A percentile compares a stretch with the other conserved stretches of the same genome.
Evolutionary conservation across 352 stramenopile species (phyloP).

Genomic region (Phytophthora constricta): DNA sequence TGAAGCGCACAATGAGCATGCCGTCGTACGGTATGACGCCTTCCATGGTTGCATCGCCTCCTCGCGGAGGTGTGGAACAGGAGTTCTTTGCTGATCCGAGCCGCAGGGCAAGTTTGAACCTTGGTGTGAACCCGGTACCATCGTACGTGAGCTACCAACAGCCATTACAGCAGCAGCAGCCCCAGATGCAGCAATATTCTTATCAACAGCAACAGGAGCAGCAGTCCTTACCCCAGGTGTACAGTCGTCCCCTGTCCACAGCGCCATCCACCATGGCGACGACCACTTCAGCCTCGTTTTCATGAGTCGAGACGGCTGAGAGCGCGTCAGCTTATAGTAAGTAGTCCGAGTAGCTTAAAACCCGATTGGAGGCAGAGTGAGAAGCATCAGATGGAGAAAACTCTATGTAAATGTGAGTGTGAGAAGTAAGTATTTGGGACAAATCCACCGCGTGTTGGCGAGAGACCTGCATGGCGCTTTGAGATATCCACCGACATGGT

Average conservation of each 20-base stretch:
- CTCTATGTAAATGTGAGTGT: constrained; percentile 46
- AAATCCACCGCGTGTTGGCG: too few relatives aligned
- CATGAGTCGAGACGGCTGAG: constrained; percentile 19
- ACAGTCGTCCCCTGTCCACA: constrained; percentile 36
- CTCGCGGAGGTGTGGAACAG: constrained; percentile 24
- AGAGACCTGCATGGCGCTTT: too few relatives aligned
- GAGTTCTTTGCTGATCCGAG: constrained; percentile 36
- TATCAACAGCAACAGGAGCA: constrained; percentile 33
- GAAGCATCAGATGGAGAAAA: constrained; percentile 32
- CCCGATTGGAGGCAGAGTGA: constrained; percentile 10
- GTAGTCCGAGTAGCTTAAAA: constrained; percentile 45
- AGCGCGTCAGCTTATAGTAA: constrained; percentile 36
- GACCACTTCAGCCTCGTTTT: constrained; percentile 39
- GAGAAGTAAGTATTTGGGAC: neutral
- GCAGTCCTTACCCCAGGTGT: constrained; percentile 23
- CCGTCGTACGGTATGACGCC: constrained; percentile 38
- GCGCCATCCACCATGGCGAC: constrained; percentile 25
- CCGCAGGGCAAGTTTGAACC: constrained; percentile 32
- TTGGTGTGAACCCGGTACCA: constrained; percentile 26
- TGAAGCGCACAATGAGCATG: constrained; percentile 51
- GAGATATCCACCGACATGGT: too few relatives aligned
- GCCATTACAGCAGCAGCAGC: constrained; percentile 21
- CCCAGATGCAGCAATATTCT: constrained; percentile 30
- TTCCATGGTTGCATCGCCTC: constrained; percentile 23
- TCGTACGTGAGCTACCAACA: constrained; percentile 36